A percentile compares a stretch with the other conserved stretches of the same genome.
These are phyloP conservation scores for Trypanosoma vivax DNA, from an alignment of 208 protist species.

Conservation along the genomic window DNA sequence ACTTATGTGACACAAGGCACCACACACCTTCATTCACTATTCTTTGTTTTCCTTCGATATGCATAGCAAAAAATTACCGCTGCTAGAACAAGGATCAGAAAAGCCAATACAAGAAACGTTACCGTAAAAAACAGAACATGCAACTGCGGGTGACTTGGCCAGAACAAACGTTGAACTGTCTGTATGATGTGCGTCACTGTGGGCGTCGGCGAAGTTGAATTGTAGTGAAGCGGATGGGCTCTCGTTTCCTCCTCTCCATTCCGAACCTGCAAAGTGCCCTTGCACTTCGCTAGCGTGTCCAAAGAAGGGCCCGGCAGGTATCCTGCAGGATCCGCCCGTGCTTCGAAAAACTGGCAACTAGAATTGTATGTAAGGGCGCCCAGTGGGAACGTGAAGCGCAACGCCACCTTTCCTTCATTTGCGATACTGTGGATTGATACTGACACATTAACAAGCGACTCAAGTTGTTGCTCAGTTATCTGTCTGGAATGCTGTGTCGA, in stretches of 20 bases:
- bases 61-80: neutral
- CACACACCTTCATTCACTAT: too few species aligned
- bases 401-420: conserved; percentile 26
- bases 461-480: conserved; percentile 23
- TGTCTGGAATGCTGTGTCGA: neutral
- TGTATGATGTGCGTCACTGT: conserved; percentile 6
- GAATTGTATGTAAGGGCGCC: conserved; percentile 39
- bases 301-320: neutral
- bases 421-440: conserved; percentile 55
- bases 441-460: conserved; percentile 42
- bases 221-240: neutral
- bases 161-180: conserved; percentile 7
- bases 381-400: conserved; percentile 48
- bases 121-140: neutral
- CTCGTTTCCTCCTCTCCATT: neutral
- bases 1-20: too few species aligned
- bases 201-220: conserved; percentile 1
- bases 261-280: neutral
- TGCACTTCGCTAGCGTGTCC: neutral
- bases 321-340: conserved; percentile 11
- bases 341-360: conserved; percentile 25
- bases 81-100: neutral
- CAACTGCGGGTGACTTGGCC: conserved; percentile 2
- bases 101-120: neutral
- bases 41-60: too few species aligned